Base-by-base conservation (phyloP, 1,284 basidiomycete genomes). In the Acaromyces ingoldii region DNA sequence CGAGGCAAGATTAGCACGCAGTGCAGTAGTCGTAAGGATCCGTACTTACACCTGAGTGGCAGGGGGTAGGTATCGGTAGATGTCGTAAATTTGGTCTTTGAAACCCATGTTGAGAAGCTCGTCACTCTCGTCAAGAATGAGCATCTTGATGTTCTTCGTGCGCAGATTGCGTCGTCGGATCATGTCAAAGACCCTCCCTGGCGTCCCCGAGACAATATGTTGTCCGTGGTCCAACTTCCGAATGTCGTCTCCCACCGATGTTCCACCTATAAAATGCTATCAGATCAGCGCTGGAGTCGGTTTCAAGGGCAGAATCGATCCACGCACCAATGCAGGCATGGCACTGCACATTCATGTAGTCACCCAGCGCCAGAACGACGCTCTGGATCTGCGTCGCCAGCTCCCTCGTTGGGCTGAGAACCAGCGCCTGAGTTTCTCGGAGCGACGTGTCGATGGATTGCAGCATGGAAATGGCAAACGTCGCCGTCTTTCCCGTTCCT, bases 401-500 rank as follows among this genome's bases (percentile, higher is more conserved):
- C 37, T 74, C 72, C 38, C 72, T 61, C 15, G 93, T 76, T 88
- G 21, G 72, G 25, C 91, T 93, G 37, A 98, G 84, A 39, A 98
- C 86, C 44, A 99, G 86, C 0, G 91, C 95, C 77, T 99, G 95
- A 1, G 91, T 95, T 78, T 97, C 93, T 54, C 92, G 85, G 46
- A 97, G 83, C 37, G 87, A 87, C 34, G 92, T 86, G 77, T 98
- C 95, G 82, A 98, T 96, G 56, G 91, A 89, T 53, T 79, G 78
- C 25, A 79, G 72, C 91, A 78, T 77, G 29, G 77, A 75, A 56
- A 79, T 79, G 49, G 65, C 58, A 54, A 71, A 99, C 3, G 95
- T 98, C 6, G 95, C 95, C 3, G 95, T 98, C 87, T 99, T 99
- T 82, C 95, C 95, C 24, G 95, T 99, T 74, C 95, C 95, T 24